phyloP scores from a whole-genome alignment of 2,329 filamentous ascomycete genomes.

The Alternaria sp. region DNA sequence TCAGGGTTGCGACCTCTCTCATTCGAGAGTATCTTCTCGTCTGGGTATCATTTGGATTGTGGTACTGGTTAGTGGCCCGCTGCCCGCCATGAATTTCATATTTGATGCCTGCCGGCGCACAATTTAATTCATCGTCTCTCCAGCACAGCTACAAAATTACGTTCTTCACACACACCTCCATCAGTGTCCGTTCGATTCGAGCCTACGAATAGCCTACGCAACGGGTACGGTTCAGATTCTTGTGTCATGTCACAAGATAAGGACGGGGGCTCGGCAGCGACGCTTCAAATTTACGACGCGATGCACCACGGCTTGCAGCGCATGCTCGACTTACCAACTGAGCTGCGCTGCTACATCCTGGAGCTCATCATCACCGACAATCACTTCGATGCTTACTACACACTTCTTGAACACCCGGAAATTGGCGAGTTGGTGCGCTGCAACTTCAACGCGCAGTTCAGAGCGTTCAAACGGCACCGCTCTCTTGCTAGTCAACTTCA shows the following conservation, averaged over 20 bases:
- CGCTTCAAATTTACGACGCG: neutral
- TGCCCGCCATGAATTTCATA: neutral
- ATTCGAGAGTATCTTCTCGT: neutral
- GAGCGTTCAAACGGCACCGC: neutral
- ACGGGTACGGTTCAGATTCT: neutral
- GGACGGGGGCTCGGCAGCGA: neutral
- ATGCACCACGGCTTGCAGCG: neutral
- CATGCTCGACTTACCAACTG: slow-evolving; percentile 3
- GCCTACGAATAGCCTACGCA: neutral
- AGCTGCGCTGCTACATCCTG: slow-evolving; percentile 5
- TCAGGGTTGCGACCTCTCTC: neutral
- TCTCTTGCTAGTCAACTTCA: slow-evolving; percentile 8
- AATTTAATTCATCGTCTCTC: neutral
- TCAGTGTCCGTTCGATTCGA: neutral
- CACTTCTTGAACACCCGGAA: slow-evolving; percentile 4
- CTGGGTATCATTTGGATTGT: neutral
- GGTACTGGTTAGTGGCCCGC: neutral
- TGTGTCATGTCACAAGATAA: neutral
- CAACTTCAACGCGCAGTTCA: slow-evolving; percentile 10
- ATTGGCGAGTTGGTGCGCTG: slow-evolving; percentile 10
- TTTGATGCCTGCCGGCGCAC: neutral
- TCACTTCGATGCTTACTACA: neutral
- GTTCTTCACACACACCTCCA: fast-evolving
- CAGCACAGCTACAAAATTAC: neutral
- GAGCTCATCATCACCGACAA: slow-evolving; percentile 1